Conservation (phyloP, 768 basidiomycete species). For the Pleurotus cornucopiae region DNA sequence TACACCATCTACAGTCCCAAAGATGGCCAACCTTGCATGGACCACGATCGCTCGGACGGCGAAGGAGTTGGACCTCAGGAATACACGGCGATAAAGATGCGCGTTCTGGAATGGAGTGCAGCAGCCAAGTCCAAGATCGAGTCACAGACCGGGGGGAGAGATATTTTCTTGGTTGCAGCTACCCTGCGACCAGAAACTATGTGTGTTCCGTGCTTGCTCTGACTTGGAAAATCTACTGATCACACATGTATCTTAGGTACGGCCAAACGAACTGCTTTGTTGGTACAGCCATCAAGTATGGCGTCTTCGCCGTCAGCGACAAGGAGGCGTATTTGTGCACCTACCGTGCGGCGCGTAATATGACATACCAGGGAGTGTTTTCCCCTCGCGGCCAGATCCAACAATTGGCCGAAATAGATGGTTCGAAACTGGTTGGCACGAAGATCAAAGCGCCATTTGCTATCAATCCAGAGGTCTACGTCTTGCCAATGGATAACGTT, state of each 20-base stretch:
- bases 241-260: conserved; percentile 50
- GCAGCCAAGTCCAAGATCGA: conserved; percentile 61
- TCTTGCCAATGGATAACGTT: conserved; percentile 98
- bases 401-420: conserved; percentile 75
- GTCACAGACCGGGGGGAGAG: conserved; percentile 69
- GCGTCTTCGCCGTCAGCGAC: conserved; percentile 84
- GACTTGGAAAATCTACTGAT: too few species aligned
- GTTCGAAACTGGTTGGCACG: conserved; percentile 79
- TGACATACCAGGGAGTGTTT: conserved; percentile 91
- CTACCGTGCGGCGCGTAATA: conserved; percentile 89
- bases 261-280: conserved; percentile 99
- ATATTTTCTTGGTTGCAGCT: conserved; percentile 91
- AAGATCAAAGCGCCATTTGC: conserved; percentile 86
- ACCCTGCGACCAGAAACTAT: conserved; percentile 96
- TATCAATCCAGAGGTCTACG: conserved; percentile 82
- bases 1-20: conserved; percentile 99
- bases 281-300: conserved; percentile 86
- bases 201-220: conserved; percentile 36
- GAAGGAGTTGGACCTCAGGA: conserved; percentile 95
- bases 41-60: conserved; percentile 94
- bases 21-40: conserved; percentile 99
- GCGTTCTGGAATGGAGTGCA: conserved; percentile 80
- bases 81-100: conserved; percentile 93
- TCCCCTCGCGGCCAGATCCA: conserved; percentile 66
- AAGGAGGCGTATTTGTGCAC: conserved; percentile 88